phyloP scores from a whole-genome alignment of 78 protist species.

The Tieghemostelium lacteum region DNA sequence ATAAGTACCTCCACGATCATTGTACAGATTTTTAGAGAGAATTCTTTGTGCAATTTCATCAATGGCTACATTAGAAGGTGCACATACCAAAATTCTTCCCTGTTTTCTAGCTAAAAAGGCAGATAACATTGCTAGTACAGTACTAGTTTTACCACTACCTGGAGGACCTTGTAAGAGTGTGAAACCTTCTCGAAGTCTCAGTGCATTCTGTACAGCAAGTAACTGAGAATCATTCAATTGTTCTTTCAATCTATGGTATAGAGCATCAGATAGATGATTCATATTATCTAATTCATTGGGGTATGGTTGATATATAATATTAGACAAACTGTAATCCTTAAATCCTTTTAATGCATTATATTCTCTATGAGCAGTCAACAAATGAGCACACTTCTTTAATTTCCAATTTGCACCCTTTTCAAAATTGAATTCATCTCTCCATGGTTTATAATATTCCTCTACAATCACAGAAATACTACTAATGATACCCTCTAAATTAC shows the following conservation, averaged over 20 bases:
- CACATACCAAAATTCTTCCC: slow-evolving; percentile 70
- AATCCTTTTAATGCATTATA: background rate
- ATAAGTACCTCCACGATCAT: too few relatives aligned
- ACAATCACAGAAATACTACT: too few relatives aligned
- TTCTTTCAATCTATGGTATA: background rate
- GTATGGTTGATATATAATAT: background rate
- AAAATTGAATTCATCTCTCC: too few relatives aligned
- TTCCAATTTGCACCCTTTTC: background rate
- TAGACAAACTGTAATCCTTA: background rate
- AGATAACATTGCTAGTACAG: slow-evolving; percentile 40
- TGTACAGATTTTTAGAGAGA: background rate
- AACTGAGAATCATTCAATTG: background rate
- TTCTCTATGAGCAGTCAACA: background rate
- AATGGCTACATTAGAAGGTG: slow-evolving; percentile 86
- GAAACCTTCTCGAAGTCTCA: background rate
- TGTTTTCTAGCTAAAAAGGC: background rate
- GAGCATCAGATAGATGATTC: background rate
- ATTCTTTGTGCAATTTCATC: slow-evolving; percentile 80
- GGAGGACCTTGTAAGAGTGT: slow-evolving; percentile 72
- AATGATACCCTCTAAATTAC: too few relatives aligned
- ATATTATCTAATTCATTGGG: background rate
- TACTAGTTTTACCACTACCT: slow-evolving; percentile 82
- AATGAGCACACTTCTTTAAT: background rate
- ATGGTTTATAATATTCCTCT: too few relatives aligned
- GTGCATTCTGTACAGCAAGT: background rate